phyloP scores from a whole-genome alignment of 2,329 filamentous ascomycete genomes.

The Talaromyces sp. region DNA sequence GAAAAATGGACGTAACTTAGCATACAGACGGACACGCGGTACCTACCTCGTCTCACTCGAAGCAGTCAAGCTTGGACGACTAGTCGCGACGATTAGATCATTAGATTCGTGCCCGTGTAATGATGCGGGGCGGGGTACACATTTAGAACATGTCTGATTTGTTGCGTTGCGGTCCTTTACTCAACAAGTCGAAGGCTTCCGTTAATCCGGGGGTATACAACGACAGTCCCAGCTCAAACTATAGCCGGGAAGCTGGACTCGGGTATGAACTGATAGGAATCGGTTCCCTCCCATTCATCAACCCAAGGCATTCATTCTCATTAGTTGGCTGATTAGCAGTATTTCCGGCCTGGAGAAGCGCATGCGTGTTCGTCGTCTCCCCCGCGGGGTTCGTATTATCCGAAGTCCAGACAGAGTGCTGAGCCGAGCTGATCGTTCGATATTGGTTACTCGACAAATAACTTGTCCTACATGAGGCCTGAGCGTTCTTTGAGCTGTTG shows the following conservation, averaged over 20 bases:
- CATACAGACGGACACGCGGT: not conserved
- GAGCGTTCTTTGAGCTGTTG: not conserved
- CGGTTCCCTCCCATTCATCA: not conserved
- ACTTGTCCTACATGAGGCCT: not conserved
- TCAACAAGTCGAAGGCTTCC: constrained; percentile 9
- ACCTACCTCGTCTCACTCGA: not conserved
- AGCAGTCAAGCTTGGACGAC: not conserved
- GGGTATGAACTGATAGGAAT: not conserved
- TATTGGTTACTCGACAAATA: not conserved
- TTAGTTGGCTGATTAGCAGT: not conserved
- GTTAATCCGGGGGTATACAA: constrained; percentile 6
- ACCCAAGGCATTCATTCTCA: not conserved
- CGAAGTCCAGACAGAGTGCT: not conserved
- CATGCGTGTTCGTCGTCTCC: not conserved
- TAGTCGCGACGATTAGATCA: not conserved
- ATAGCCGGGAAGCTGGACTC: constrained; percentile 1
- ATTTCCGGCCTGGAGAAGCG: not conserved
- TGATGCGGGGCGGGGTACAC: not conserved
- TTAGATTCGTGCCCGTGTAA: not conserved
- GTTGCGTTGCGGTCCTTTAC: not conserved
- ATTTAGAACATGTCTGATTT: not conserved
- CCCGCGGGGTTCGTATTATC: not conserved
- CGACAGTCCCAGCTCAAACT: constrained; percentile 1
- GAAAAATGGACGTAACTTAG: not conserved
- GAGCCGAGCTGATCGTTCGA: not conserved